A percentile compares a stretch with the other conserved stretches of the same genome.
Evolutionary conservation across 805 yeast species (phyloP).

Genomic region (Candida loeiensis): DNA sequence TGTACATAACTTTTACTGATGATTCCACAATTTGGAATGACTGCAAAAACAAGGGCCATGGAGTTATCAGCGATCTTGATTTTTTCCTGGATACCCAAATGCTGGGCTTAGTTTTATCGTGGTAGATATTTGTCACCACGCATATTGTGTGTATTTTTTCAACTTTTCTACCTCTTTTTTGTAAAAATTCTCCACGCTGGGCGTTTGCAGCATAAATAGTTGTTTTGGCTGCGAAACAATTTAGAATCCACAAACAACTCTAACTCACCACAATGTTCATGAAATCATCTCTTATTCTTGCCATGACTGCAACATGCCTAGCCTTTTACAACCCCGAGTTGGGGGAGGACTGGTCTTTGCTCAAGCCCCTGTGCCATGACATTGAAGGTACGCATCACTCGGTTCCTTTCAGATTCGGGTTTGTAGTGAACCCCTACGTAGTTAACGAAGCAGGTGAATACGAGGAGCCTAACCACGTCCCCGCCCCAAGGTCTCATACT

Average conservation of each 20-base stretch:
- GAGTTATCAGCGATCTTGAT: no score
- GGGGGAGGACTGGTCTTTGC: constrained; percentile 35
- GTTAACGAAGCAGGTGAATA: constrained; percentile 20
- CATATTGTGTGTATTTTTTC: no score
- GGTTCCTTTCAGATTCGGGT: constrained; percentile 33
- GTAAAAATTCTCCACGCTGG: not conserved
- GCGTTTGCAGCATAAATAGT: not conserved
- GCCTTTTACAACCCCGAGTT: constrained; percentile 23
- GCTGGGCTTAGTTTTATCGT: no score
- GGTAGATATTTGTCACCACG: no score
- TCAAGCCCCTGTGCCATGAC: constrained; percentile 20
- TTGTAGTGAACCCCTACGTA: constrained; percentile 29
- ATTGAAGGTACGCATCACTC: constrained; percentile 21
- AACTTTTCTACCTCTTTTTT: not conserved
- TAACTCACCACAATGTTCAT: constrained; percentile 1
- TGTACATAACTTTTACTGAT: not conserved
- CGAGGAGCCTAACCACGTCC: constrained; percentile 15
- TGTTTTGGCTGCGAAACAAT: not conserved
- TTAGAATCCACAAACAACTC: not conserved
- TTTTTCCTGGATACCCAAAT: no score
- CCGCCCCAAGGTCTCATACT: constrained; percentile 10
- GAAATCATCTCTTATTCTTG: not conserved
- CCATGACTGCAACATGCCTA: constrained; percentile 11
- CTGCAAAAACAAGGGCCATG: not conserved
- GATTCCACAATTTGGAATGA: no score